phyloP scores from a whole-genome alignment of 805 yeast species.

The Candida pini region DNA sequence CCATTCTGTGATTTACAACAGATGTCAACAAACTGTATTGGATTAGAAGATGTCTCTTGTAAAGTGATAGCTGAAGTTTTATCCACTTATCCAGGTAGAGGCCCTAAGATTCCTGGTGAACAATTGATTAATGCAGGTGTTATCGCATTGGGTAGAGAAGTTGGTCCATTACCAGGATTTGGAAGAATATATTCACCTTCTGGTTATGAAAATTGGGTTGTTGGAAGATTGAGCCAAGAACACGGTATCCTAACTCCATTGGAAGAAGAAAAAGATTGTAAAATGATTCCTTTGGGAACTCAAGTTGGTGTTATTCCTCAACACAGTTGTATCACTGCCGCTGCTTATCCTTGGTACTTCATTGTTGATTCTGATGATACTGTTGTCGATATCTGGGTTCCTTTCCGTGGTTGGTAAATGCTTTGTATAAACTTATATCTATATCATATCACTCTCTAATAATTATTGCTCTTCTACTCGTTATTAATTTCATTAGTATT shows the following conservation, averaged over 20 bases:
- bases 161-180: slow-evolving; percentile 53
- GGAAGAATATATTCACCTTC: slow-evolving; percentile 38
- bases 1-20: slow-evolving; percentile 73
- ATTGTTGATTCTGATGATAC: slow-evolving; percentile 42
- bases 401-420: slow-evolving; percentile 46
- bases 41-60: slow-evolving; percentile 40
- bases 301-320: slow-evolving; percentile 57
- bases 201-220: slow-evolving; percentile 51
- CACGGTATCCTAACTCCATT: slow-evolving; percentile 66
- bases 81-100: slow-evolving; percentile 54
- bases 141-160: slow-evolving; percentile 61
- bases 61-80: slow-evolving; percentile 53
- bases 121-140: slow-evolving; percentile 69
- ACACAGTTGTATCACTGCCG: slow-evolving; percentile 70
- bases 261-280: slow-evolving; percentile 21
- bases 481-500: no score
- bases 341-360: slow-evolving; percentile 52
- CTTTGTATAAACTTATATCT: background rate
- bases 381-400: slow-evolving; percentile 61
- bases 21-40: slow-evolving; percentile 59
- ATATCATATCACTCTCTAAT: no score
- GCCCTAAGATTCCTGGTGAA: slow-evolving; percentile 48
- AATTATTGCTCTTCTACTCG: no score
- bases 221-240: slow-evolving; percentile 70
- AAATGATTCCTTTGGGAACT: slow-evolving; percentile 48